These are phyloP conservation scores for Eugenia klotzschiana DNA, from an alignment of 441 rosid genomes.

Conservation along the genomic window DNA sequence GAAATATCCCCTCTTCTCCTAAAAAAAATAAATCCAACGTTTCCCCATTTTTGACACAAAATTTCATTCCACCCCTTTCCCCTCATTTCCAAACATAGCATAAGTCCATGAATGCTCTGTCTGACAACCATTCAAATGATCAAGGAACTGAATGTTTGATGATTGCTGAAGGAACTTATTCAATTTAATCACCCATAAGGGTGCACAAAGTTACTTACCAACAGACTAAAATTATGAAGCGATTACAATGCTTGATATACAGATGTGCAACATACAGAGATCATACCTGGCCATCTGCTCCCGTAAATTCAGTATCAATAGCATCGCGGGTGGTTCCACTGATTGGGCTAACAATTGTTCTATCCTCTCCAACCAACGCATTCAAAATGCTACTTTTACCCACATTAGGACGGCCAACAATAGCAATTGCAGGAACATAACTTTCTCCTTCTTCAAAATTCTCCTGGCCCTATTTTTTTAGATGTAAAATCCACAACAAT, in stretches of 20 bases:
- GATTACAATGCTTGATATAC: not conserved
- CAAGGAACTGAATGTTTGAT: not conserved
- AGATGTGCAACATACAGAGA: not conserved
- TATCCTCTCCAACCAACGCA: constrained; percentile 91
- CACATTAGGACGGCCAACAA: constrained; percentile 93
- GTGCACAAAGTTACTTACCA: not conserved
- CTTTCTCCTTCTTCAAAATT: constrained; percentile 36
- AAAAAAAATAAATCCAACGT: not conserved
- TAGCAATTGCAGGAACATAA: constrained; percentile 79
- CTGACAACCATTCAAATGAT: not conserved
- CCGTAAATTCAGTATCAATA: constrained; percentile 77
- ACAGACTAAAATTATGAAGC: not conserved
- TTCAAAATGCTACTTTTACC: constrained; percentile 96
- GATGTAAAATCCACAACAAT: not conserved
- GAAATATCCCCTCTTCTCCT: not conserved
- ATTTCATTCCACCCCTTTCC: not conserved
- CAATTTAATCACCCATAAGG: not conserved
- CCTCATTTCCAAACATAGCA: not conserved
- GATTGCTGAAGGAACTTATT: not conserved
- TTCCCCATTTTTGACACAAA: not conserved
- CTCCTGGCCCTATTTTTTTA: constrained; percentile 28
- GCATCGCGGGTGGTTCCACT: constrained; percentile 99
- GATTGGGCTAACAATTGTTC: constrained; percentile 92
- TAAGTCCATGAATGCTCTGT: not conserved
- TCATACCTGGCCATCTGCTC: constrained; percentile 79